A percentile compares a stretch with the other conserved stretches of the same genome.
Conservation (phyloP, 192 early-diverging fungal genomes). For the Coemansia sp. region DNA sequence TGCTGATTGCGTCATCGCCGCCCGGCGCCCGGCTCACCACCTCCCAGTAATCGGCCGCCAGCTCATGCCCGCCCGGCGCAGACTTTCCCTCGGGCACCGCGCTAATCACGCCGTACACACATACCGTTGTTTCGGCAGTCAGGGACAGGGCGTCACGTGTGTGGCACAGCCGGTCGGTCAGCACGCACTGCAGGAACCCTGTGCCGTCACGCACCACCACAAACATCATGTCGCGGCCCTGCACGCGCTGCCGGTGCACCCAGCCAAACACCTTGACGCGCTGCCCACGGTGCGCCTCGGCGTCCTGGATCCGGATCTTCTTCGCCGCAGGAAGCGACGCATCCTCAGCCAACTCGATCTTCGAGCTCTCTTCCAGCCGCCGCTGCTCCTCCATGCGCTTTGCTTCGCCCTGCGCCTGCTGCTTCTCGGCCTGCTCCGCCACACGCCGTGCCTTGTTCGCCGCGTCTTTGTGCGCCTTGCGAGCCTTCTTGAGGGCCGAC, state of each 20-base stretch:
- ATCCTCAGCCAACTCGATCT: constrained; percentile 74
- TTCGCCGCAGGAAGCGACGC: constrained; percentile 68
- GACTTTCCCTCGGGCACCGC: constrained; percentile 90
- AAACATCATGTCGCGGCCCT: constrained; percentile 98
- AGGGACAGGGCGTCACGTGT: constrained; percentile 92
- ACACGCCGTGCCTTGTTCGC: constrained; percentile 79
- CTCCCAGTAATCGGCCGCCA: constrained; percentile 94
- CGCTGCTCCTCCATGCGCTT: constrained; percentile 70
- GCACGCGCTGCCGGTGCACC: constrained; percentile 93
- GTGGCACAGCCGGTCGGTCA: constrained; percentile 88
- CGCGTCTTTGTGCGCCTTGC: constrained; percentile 65
- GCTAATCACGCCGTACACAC: constrained; percentile 81
- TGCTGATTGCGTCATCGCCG: constrained; percentile 89
- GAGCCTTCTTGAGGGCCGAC: constrained; percentile 90
- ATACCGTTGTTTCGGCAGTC: constrained; percentile 90
- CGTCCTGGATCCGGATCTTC: constrained; percentile 77
- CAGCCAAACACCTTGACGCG: constrained; percentile 90
- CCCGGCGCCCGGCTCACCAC: constrained; percentile 89
- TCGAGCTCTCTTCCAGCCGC: constrained; percentile 81
- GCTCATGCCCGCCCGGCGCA: constrained; percentile 95
- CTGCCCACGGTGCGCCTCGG: constrained; percentile 62
- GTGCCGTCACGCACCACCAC: constrained; percentile 91
- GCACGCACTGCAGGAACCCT: constrained; percentile 90
- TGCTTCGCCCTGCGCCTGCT: constrained; percentile 58
- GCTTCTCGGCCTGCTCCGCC: constrained; percentile 67